Evolutionary conservation across 148 eudicot species (phyloP).

Genomic region (Arbutus unedo): DNA sequence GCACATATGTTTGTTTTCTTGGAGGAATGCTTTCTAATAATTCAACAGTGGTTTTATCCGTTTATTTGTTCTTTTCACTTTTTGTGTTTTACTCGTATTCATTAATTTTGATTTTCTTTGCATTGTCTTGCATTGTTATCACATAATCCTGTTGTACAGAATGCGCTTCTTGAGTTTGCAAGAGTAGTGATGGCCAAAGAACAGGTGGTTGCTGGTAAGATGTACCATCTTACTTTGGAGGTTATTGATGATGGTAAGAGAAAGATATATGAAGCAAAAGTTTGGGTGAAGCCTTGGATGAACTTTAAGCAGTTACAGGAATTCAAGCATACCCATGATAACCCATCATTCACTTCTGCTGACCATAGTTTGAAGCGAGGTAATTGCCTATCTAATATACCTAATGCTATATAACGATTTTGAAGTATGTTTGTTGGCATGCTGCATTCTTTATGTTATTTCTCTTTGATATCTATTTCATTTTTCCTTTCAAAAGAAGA

Average conservation of each 20-base stretch:
- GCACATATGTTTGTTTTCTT: too few relatives aligned
- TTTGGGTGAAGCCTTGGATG: slow-evolving; percentile 76
- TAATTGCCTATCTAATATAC: slow-evolving; percentile 16
- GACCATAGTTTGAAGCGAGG: slow-evolving; percentile 34
- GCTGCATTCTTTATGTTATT: neutral
- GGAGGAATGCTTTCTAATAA: neutral
- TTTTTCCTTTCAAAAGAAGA: neutral
- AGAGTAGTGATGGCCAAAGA: slow-evolving; percentile 44
- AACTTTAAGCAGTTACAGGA: slow-evolving; percentile 67
- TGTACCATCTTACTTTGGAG: slow-evolving; percentile 61
- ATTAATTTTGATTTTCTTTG: neutral
- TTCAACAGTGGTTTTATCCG: neutral
- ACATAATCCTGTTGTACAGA: slow-evolving; percentile 25
- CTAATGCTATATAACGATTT: neutral
- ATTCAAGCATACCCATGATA: slow-evolving; percentile 43
- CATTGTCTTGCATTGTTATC: neutral
- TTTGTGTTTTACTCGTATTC: neutral
- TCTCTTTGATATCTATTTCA: neutral
- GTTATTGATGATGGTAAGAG: slow-evolving; percentile 49
- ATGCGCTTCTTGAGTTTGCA: slow-evolving; percentile 34
- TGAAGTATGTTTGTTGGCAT: neutral
- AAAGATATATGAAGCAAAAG: slow-evolving; percentile 62
- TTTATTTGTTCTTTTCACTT: neutral
- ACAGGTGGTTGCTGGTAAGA: slow-evolving; percentile 59
- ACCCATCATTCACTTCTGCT: slow-evolving; percentile 28